Evolutionary conservation across 495 filamentous ascomycete genomes (phyloP), one percentile per base, ranked within the genome.

Genomic region (Amorphotheca resinae): DNA sequence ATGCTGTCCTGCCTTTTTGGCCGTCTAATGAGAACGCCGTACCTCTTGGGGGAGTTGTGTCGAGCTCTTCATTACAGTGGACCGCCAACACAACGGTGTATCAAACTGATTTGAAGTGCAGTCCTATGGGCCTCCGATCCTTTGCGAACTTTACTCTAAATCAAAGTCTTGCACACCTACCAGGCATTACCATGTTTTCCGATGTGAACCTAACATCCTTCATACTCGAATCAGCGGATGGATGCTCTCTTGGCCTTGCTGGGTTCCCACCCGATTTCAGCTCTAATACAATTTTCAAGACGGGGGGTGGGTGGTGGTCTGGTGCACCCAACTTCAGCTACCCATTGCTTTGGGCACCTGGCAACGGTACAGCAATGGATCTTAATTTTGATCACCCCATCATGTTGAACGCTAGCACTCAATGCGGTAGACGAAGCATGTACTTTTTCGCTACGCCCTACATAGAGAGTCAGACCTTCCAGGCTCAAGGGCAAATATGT

Each of bases 1-100:
- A 61, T 38, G 57, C 59, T 0, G 52, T 64, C 12, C 43, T 63
- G 1, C 63, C 62, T 0, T 58, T 66, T 25, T 66, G 63, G 63
- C 63, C 63, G 4, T 14, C 54, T 1, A 31, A 45, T 9, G 20
- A 54, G 7, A 20, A 46, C 17, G 20, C 12, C 1, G 48, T 16
- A 1, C 56, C 60, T 1, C 35, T 64, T 15, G 52, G 36, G 0
- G 49, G 57, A 9, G 17, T 58, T 2, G 50, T 62, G 3, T 38
- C 54, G 1, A 44, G 45, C 9, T 6, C 38, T 0, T 38, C 42
- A 2, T 50, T 59, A 30, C 49, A 44, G 12, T 66, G 62, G 64
- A 37, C 42, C 21, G 57, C 50, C n/a, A 46, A 58, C 14, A 65
- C 62, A 9, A 55, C 47, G 1, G 57, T 63, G 35, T 66, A 59